Evolutionary conservation across 192 early-diverging fungal genomes (phyloP), one percentile per base, ranked within the genome.

Genomic region (Entomortierella chlamydospora): DNA sequence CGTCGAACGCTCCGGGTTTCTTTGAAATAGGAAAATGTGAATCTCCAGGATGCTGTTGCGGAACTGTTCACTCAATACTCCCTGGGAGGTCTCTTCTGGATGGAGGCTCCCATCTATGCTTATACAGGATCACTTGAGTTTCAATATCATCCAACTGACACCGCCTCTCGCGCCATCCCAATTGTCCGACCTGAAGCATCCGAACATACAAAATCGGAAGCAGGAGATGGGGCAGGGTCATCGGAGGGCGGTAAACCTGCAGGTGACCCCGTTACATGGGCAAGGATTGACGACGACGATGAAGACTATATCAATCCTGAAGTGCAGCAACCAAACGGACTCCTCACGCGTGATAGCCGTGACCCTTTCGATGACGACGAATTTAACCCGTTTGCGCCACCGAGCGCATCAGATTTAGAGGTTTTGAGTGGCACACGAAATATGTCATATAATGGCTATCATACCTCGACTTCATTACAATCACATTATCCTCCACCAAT

Each of bases 281-380:
- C 74, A 10, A 54, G 74, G 15, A 78, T 78, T 23, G 74, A 78
- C 56, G 74, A 78, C 23, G 74, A 78, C 25, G 42, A 69, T 20
- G 64, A 74, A 3, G 41, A 25, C 29, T 11, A 39, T 31, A 17
- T 10, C 25, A 20, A 47, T 8, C 25, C 29, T 12, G 2, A 45
- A 28, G 2, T 20, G 8, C 25, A 47, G 10, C 2, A 17, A 45
- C 4, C 30, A 0, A 62, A 51, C 8, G 51, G 59, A 42, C 28
- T 50, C 9, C n/a, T n/a, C 13, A 34, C 9, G 29, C 47, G 76
- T 5, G 76, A 79, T 57, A 29, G 42, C 11, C 63, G 60, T 6
- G 76, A 79, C 30, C 76, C 76, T 2, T 79, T 79, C 52, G 76
- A 79, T 22, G 76, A 79, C 39, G 76, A 79, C 55, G 76, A 79